Evolutionary conservation across 1,284 basidiomycete species (phyloP), one percentile per base, ranked within the genome.

Genomic region (Kwoniella shivajii): DNA sequence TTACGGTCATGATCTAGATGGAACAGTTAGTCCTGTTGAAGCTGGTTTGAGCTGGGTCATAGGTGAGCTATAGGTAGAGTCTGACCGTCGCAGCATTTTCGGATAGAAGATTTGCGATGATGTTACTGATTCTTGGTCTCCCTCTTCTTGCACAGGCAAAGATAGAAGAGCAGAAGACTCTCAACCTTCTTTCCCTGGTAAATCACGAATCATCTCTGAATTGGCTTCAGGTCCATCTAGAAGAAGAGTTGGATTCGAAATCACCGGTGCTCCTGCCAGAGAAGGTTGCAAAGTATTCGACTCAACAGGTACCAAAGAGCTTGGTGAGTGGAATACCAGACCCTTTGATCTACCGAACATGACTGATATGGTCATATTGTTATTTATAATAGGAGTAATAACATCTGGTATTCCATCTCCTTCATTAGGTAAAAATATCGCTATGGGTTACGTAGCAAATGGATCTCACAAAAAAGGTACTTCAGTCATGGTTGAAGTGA

Each of bases 341-440:
- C 49, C 7, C 26, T 14, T 30, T 22, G 22, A 14, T 14, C 24
- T 11, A 27, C 31, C n/a, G 26, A 16, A 16, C 18, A 11, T 43
- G n/a, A 20, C 42, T 55, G 16, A 60, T 41, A 29, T 56, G 24
- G 60, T 34, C 30, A 30, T 26, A 36, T 34, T 44, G 6, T 44
- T 26, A 9, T 20, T 10, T 6, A 31, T 20, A 4, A 66, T 51
- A 85, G 89, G 92, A 27, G 72, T 79, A 11, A 84, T 98, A 36
- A 98, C 95, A 0, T 97, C 92, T 0, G 95, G 95, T 49, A 97
- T 98, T 59, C 96, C 96, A 6, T 94, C 92, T 1, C 94, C 94
- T 0, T 89, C 92, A 1, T 80, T 94, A 1, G 86, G 86, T 3
- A 86, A 88, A 75, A 97, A 99, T 79, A 91, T 99, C 68, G 92